Evolutionary conservation across 108 stramenopile species (phyloP).

Genomic region (Fragilariopsis cylindrus): DNA sequence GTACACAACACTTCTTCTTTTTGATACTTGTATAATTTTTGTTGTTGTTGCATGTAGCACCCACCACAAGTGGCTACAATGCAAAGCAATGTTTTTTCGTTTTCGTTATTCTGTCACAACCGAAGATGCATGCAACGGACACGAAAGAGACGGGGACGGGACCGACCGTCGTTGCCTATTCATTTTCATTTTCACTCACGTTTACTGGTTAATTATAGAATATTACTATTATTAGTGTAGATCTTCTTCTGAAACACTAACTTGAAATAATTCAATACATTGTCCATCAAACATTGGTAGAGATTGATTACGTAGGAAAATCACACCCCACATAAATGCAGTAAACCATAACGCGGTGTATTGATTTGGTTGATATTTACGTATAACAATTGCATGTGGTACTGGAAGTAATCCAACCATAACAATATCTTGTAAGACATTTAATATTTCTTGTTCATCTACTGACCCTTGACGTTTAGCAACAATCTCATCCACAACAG

Average conservation of each 20-base stretch:
- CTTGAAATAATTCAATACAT: slow-evolving; percentile 87
- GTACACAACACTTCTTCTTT: too few relatives aligned
- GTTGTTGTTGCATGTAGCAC: too few relatives aligned
- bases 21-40: too few relatives aligned
- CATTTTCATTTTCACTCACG: too few relatives aligned
- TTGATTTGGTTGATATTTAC: slow-evolving; percentile 97
- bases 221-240: background rate
- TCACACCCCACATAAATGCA: slow-evolving; percentile 98
- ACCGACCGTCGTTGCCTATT: too few relatives aligned
- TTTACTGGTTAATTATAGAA: too few relatives aligned
- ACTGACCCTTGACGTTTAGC: slow-evolving; percentile 68
- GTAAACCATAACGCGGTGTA: slow-evolving; percentile 98
- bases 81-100: too few relatives aligned
- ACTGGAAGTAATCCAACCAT: slow-evolving; percentile 95
- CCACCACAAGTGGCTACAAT: too few relatives aligned
- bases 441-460: slow-evolving; percentile 90
- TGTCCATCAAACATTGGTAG: slow-evolving; percentile 95
- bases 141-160: too few relatives aligned
- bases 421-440: slow-evolving; percentile 82
- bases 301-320: slow-evolving; percentile 92
- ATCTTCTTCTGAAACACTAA: slow-evolving; percentile 65
- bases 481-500: slow-evolving; percentile 91
- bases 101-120: too few relatives aligned
- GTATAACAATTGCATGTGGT: slow-evolving; percentile 97
- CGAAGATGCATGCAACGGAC: too few relatives aligned